Evolutionary conservation across 2,329 filamentous ascomycete genomes (phyloP).

Genomic region (Chaetomium olivaceum): DNA sequence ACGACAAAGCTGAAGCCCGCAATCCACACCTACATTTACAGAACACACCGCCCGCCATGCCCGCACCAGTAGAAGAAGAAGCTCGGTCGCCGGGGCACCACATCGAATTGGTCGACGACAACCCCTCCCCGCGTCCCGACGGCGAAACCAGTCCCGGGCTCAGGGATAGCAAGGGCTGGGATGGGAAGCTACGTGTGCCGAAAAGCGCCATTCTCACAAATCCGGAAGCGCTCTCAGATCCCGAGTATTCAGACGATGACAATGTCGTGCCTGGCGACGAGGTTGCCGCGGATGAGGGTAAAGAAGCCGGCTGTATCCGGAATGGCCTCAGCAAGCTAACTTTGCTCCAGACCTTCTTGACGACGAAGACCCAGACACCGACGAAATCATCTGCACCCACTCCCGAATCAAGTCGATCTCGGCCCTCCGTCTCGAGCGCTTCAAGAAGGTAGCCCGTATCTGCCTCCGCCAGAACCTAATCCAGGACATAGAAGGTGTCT

Average conservation of each 20-base stretch:
- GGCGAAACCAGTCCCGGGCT: conserved; percentile 50
- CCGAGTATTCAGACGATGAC: conserved; percentile 76
- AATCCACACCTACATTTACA: not conserved
- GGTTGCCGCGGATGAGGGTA: conserved; percentile 81
- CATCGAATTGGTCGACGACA: conserved; percentile 52
- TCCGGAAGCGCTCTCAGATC: conserved; percentile 79
- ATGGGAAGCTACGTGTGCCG: conserved; percentile 77
- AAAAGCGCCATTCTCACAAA: conserved; percentile 70
- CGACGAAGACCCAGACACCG: conserved; percentile 58
- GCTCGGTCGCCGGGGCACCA: conserved; percentile 43
- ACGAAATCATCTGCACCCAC: conserved; percentile 90
- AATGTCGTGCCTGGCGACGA: conserved; percentile 69
- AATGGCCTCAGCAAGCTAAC: conserved; percentile 9
- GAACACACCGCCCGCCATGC: conserved; percentile 40
- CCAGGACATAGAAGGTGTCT: conserved; percentile 73
- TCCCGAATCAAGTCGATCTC: conserved; percentile 77
- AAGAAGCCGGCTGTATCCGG: not conserved
- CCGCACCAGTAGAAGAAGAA: conserved; percentile 43
- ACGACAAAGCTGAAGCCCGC: not conserved
- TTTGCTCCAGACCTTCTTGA: conserved; percentile 57
- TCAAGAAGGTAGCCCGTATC: conserved; percentile 71
- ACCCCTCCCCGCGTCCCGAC: conserved; percentile 43
- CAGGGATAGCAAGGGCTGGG: conserved; percentile 71
- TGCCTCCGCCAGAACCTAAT: conserved; percentile 94
- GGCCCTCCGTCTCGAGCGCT: conserved; percentile 78